Evolutionary conservation across 768 basidiomycete genomes (phyloP).

Genomic region (Pleurotus citrinopileatus): DNA sequence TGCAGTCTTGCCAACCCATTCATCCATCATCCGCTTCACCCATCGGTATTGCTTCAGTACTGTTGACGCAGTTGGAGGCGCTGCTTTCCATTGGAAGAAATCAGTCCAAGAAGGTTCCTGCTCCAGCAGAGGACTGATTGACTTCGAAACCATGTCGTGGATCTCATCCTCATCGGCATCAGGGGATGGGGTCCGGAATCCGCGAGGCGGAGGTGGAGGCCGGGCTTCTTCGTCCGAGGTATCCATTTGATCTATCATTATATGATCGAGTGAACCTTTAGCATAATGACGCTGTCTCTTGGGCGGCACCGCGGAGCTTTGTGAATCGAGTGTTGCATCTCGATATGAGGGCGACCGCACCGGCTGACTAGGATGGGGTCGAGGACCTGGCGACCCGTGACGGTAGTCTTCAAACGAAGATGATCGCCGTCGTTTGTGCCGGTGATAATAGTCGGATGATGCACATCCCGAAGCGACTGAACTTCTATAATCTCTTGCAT

Average conservation of each 20-base stretch:
- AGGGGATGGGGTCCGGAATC: conserved; percentile 27
- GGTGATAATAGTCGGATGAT: background rate
- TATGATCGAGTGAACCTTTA: conserved; percentile 1
- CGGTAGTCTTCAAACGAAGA: conserved; percentile 23
- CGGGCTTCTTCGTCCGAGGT: background rate
- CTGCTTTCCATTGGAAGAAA: conserved; percentile 39
- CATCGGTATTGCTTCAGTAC: conserved; percentile 49
- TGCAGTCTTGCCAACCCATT: conserved; percentile 38
- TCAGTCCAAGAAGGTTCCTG: conserved; percentile 41
- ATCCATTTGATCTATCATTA: background rate
- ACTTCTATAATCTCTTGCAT: background rate
- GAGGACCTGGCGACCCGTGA: background rate
- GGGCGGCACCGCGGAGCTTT: background rate
- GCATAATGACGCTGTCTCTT: conserved; percentile 10
- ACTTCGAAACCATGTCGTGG: conserved; percentile 38
- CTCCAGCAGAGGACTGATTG: conserved; percentile 41
- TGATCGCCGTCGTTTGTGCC: conserved; percentile 19
- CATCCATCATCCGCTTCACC: conserved; percentile 47
- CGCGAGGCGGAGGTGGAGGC: conserved; percentile 12
- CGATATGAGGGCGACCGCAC: background rate
- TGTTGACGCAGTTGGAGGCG: conserved; percentile 37
- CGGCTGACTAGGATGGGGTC: background rate
- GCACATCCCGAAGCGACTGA: background rate
- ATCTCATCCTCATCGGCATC: conserved; percentile 36
- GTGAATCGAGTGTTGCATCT: background rate